Base-by-base conservation (phyloP, 75 land plant genomes). In the Picea glauca region DNA sequence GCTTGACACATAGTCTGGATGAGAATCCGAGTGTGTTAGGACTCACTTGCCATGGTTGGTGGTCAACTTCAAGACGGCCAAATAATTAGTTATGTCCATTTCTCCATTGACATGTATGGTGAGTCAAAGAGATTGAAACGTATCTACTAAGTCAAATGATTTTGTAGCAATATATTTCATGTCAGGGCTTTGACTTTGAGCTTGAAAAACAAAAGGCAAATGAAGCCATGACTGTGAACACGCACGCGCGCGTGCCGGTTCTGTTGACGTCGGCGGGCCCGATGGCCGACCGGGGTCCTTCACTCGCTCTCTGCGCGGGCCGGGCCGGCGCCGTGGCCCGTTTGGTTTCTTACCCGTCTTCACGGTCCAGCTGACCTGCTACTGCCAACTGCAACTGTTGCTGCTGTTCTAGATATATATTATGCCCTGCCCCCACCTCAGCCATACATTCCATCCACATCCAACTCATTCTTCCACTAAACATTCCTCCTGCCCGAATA, bases 381-480 rank as follows among this genome's bases (percentile, higher is more conserved):
- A 50, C 56, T 50, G 56, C 56, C 56, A 50, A 50, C 56, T 50
- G 56, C 56, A 50, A 50, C 56, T 50, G 56, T 50, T 50, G 9
- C 56, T 50, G 12, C 56, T 50, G 56, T 50, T 50, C 56, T 50
- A 9, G 1, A 50, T 50, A 50, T 50, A 9, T 50, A 50, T 50
- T 50, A 50, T 50, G 56, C 56, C 54, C 23, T 4, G 73, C 23
- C 50, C 43, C 43, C 50, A 70, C 73, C 73, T 20, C 54, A 15
- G 43, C 73, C 73, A 17, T 38, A 70, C 54, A 70, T 20, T 70
- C 73, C 38, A 38, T 70, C 6, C 56, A 18, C 35, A 32, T 20
- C 73, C 73, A 70, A 35, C 73, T 70, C 73, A 70, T 21, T n/a
- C 35, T 70, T 70, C 73, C 73, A 70, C 73, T 70, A 40, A 70